Conservation (phyloP, 2,329 filamentous ascomycete genomes). For the Xenoacremonium recifei region DNA sequence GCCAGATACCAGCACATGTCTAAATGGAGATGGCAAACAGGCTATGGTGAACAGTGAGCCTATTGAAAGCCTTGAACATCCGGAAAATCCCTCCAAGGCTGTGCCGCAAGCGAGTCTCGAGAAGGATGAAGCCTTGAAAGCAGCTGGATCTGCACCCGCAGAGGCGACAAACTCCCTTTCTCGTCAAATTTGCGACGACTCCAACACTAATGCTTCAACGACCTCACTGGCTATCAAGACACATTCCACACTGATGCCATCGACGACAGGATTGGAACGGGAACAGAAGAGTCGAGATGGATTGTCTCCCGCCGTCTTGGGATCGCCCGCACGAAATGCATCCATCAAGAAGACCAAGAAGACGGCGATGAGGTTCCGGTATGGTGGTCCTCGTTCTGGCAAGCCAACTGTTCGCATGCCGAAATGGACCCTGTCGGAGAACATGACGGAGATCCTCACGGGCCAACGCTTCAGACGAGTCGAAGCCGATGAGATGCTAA, state of each 20-base stretch:
- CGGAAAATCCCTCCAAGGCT: slow-evolving; percentile 31
- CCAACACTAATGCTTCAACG: slow-evolving; percentile 11
- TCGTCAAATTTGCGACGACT: slow-evolving; percentile 11
- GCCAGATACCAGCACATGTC: no score
- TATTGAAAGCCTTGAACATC: slow-evolving; percentile 14
- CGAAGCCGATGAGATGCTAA: slow-evolving; percentile 60
- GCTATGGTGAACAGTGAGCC: slow-evolving; percentile 10
- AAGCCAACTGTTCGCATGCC: slow-evolving; percentile 25
- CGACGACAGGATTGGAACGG: slow-evolving; percentile 17
- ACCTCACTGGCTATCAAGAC: slow-evolving; percentile 18
- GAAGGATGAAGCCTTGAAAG: slow-evolving; percentile 50
- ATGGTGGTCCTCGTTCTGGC: slow-evolving; percentile 10
- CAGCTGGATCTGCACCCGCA: slow-evolving; percentile 40
- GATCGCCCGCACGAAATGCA: slow-evolving; percentile 23
- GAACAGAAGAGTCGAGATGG: slow-evolving; percentile 10
- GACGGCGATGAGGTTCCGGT: slow-evolving; percentile 7
- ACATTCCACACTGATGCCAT: slow-evolving; percentile 23
- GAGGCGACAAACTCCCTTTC: no score
- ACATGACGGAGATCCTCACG: slow-evolving; percentile 56
- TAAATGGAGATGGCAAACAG: no score
- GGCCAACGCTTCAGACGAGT: slow-evolving; percentile 53
- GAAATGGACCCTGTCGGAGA: slow-evolving; percentile 55
- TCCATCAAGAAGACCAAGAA: slow-evolving; percentile 43
- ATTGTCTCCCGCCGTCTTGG: slow-evolving; percentile 9
- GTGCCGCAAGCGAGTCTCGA: slow-evolving; percentile 47